phyloP scores from a whole-genome alignment of 2,329 filamentous ascomycete genomes.

The Claviceps purpurea region DNA sequence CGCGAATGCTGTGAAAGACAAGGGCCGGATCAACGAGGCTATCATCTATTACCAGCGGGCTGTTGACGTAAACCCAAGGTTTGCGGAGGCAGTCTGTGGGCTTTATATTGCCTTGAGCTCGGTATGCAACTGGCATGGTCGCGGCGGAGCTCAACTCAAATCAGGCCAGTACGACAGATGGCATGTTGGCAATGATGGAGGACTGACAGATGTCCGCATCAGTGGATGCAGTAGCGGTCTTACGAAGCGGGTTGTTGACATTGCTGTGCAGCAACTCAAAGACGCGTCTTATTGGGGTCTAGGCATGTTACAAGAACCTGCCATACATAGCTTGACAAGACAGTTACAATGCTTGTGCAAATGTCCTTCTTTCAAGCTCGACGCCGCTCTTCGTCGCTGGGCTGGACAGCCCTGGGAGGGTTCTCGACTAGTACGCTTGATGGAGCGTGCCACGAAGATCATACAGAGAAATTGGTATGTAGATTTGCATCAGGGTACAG shows the following conservation, averaged over 20 bases:
- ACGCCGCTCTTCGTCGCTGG: slow-evolving; percentile 43
- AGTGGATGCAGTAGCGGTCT: slow-evolving; percentile 58
- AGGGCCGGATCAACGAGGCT: slow-evolving; percentile 81
- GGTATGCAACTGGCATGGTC: slow-evolving; percentile 85
- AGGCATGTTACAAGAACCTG: slow-evolving; percentile 47
- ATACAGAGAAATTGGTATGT: slow-evolving; percentile 79
- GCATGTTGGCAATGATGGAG: slow-evolving; percentile 79
- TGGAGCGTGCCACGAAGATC: slow-evolving; percentile 71
- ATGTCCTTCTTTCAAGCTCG: slow-evolving; percentile 22
- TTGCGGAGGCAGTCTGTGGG: slow-evolving; percentile 93
- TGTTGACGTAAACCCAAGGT: slow-evolving; percentile 83
- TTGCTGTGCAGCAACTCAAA: slow-evolving; percentile 74
- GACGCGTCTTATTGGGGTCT: slow-evolving; percentile 81
- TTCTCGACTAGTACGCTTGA: slow-evolving; percentile 64
- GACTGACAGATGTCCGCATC: slow-evolving; percentile 60
- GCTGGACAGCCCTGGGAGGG: slow-evolving; percentile 74
- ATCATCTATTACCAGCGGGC: slow-evolving; percentile 86
- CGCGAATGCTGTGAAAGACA: slow-evolving; percentile 95
- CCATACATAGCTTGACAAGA: slow-evolving; percentile 36
- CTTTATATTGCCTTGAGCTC: slow-evolving; percentile 91
- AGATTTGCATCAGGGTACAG: slow-evolving; percentile 56
- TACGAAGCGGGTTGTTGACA: slow-evolving; percentile 80
- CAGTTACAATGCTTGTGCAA: slow-evolving; percentile 30
- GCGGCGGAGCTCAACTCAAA: slow-evolving; percentile 71
- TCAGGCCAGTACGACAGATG: slow-evolving; percentile 69